Percentiles rank a stretch among this genome's conserved stretches.
phyloP scores from a whole-genome alignment of 306 rosid genomes.

The Arachis hypogaea region DNA sequence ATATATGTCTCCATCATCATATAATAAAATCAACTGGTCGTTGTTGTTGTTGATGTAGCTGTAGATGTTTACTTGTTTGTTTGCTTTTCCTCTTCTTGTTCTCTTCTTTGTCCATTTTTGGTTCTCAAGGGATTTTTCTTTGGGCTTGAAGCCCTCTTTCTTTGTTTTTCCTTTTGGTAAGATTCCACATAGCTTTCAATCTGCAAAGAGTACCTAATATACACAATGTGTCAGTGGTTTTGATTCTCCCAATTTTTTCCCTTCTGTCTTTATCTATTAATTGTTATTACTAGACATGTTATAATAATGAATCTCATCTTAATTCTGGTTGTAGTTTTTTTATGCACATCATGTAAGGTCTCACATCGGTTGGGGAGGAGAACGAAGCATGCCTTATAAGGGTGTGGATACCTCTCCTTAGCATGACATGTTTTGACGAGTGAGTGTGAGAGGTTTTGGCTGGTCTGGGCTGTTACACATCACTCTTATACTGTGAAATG shows the following conservation, averaged over 20 bases:
- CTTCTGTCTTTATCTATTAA: conserved; percentile 22
- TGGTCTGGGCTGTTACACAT: neutral
- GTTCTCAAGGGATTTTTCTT: conserved; percentile 32
- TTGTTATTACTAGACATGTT: conserved; percentile 22
- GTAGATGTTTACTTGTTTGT: conserved; percentile 10
- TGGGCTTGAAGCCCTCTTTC: conserved; percentile 19
- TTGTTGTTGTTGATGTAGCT: conserved; percentile 27
- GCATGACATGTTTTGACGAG: too few species aligned
- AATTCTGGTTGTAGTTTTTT: neutral
- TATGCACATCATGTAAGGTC: neutral
- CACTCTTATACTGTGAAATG: too few species aligned
- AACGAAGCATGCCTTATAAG: too few species aligned
- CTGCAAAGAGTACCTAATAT: conserved; percentile 39
- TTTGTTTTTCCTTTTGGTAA: conserved; percentile 38
- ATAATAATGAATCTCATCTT: conserved; percentile 1
- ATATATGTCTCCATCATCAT: conserved; percentile 29
- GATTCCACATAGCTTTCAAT: conserved; percentile 47
- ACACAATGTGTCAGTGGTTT: conserved; percentile 39
- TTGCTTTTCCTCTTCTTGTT: conserved; percentile 28
- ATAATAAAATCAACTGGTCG: conserved; percentile 33
- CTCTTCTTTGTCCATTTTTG: conserved; percentile 40
- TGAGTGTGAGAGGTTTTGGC: too few species aligned
- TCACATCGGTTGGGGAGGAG: too few species aligned
- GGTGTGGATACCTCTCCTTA: too few species aligned
- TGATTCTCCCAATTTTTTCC: conserved; percentile 45